Base-by-base conservation (phyloP, 768 basidiomycete species). In the Pulveroboletus ravenelii region DNA sequence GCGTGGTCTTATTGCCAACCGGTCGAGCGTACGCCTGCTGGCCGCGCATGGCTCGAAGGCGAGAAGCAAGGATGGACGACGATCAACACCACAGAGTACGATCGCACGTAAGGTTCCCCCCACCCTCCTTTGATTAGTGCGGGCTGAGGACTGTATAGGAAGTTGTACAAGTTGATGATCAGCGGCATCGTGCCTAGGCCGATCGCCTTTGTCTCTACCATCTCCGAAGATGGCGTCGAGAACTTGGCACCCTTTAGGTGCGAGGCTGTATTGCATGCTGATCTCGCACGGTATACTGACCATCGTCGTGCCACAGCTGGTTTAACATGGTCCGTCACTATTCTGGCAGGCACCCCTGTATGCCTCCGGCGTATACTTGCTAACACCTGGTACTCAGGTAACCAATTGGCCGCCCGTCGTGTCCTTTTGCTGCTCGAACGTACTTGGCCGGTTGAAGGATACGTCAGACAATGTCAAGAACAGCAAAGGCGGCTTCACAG, bases 181-280 rank as follows among this genome's bases (percentile, higher is more conserved):
- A 67, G 69, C 43, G 73, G 73, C 10, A 60, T 76, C 41, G 62
- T 68, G 1, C 76, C 77, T 0, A 62, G 76, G n/a, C 77, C 76
- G 8, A 71, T 78, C 30, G 75, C 72, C 2, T 74, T 77, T 48
- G 66, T 75, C 9, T 74, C 74, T 17, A 68, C 70, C 25, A 47
- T 74, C 44, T 60, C 62, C 3, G 54, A 59, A 5, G 52, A 65
- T 2, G 75, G 74, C 7, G 41, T 61, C 0, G 62, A 62, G 38
- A 77, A 77, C 50, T 62, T 78, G n/a, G 71, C 74, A 0, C 71
- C 75, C 2, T 75, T 75, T 47, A 75, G 73, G 59, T 74, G 54
- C 44, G 34, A 45, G 35, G 0, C 2, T 6, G 23, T 29, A 30
- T 17, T 50, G 20, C 20, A 23, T 23, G 20, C 20, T 23, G 23